Evolutionary conservation across 345 rosid species (phyloP).

Genomic region (Garcia nutans): DNA sequence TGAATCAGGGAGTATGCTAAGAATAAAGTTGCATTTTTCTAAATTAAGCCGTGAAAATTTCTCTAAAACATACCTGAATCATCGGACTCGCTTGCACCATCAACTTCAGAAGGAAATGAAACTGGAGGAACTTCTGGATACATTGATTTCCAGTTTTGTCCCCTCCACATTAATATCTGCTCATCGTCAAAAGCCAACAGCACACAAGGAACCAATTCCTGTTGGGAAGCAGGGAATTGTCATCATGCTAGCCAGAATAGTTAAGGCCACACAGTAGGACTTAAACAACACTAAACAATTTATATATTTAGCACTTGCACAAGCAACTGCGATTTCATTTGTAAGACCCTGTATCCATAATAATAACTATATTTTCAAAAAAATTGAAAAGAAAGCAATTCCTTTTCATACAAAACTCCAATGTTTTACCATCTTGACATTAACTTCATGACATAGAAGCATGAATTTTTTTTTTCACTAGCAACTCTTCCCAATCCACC

Average conservation of each 20-base stretch:
- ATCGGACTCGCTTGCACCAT: conserved; percentile 23
- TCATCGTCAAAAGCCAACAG: conserved; percentile 86
- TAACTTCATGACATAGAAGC: not conserved
- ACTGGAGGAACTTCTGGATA: conserved; percentile 41
- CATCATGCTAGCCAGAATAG: conserved; percentile 5
- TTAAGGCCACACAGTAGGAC: not conserved
- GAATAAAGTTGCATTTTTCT: not conserved
- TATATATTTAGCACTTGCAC: not conserved
- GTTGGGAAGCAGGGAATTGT: conserved; percentile 15
- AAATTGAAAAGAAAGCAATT: not conserved
- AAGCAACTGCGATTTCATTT: not conserved
- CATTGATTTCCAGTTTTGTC: conserved; percentile 73
- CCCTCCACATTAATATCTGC: conserved; percentile 93
- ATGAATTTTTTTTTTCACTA: not conserved
- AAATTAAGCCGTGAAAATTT: too few species aligned
- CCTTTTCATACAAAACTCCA: not conserved
- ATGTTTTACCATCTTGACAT: not conserved
- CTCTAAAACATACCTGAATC: conserved; percentile 42
- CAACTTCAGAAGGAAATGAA: conserved; percentile 32
- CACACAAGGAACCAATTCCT: conserved; percentile 93
- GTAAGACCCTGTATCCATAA: not conserved
- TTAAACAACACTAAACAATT: conserved; percentile 9
- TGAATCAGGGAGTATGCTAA: not conserved
- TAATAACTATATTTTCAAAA: not conserved
- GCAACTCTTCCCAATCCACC: too few species aligned